These are phyloP conservation scores for Middelhovenomyces tepae DNA, from an alignment of 805 yeast species.

Conservation along the genomic window DNA sequence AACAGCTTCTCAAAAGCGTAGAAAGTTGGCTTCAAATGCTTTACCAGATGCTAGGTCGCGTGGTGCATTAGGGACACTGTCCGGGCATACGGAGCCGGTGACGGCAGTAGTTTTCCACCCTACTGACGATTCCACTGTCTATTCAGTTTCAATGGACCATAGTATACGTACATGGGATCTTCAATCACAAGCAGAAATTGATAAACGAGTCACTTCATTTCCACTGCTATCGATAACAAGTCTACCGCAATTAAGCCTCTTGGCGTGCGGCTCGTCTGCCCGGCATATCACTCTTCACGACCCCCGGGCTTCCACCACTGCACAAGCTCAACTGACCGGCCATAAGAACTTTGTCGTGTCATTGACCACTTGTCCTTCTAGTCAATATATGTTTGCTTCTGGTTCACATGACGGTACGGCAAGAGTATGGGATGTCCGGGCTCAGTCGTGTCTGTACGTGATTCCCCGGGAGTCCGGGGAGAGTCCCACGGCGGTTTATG, in stretches of 20 bases:
- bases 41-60: conserved; percentile 61
- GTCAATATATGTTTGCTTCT: conserved; percentile 74
- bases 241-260: conserved; percentile 49
- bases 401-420: conserved; percentile 97
- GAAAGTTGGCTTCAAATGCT: conserved; percentile 71
- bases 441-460: conserved; percentile 72
- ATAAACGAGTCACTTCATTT: conserved; percentile 78
- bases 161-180: conserved; percentile 95
- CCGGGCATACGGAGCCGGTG: conserved; percentile 80
- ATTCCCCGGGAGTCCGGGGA: conserved; percentile 58
- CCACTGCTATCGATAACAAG: conserved; percentile 70
- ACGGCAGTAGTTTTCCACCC: conserved; percentile 72
- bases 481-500: conserved; percentile 59
- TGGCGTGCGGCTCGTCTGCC: conserved; percentile 96
- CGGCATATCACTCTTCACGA: conserved; percentile 92
- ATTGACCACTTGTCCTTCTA: conserved; percentile 64
- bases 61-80: conserved; percentile 70
- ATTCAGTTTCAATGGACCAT: conserved; percentile 94
- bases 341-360: conserved; percentile 87
- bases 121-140: conserved; percentile 70
- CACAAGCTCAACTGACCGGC: conserved; percentile 68
- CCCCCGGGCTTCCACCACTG: conserved; percentile 62
- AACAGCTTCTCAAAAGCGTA: conserved; percentile 79
- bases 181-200: conserved; percentile 75
- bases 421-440: conserved; percentile 91